Evolutionary conservation across 768 basidiomycete species (phyloP).

Genomic region (Podaxis mareebaensis): DNA sequence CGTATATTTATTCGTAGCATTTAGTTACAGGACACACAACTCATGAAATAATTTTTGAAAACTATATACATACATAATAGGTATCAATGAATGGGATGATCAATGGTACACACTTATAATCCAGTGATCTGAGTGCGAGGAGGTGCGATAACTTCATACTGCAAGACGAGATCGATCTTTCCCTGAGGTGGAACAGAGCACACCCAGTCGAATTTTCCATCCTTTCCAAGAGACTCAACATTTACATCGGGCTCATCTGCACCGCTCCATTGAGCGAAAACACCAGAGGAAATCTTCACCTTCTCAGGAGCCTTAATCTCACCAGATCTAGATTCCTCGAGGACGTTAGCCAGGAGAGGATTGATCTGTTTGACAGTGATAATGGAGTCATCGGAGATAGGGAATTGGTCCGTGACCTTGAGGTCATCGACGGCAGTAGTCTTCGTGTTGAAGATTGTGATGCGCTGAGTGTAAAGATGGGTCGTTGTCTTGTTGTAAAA

Average conservation of each 20-base stretch:
- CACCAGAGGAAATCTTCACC: conserved; percentile 27
- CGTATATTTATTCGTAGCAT: too few relatives aligned
- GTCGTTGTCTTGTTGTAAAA: conserved; percentile 35
- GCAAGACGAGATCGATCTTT: conserved; percentile 35
- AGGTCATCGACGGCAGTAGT: conserved; percentile 29
- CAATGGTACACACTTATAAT: conserved; percentile 5
- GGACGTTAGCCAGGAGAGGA: conserved; percentile 22
- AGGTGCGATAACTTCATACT: conserved; percentile 39
- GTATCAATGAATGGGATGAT: background rate
- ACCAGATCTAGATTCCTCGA: conserved; percentile 14
- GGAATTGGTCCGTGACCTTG: conserved; percentile 41
- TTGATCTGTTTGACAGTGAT: conserved; percentile 43
- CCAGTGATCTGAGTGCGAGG: conserved; percentile 23
- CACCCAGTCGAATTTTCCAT: conserved; percentile 36
- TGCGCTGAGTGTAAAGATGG: conserved; percentile 36
- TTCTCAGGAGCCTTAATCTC: conserved; percentile 19
- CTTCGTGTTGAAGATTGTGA: conserved; percentile 44
- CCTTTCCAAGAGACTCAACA: conserved; percentile 27
- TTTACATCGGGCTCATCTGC: conserved; percentile 32
- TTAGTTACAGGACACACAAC: too few relatives aligned
- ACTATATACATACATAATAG: background rate
- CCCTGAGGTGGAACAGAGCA: conserved; percentile 31
- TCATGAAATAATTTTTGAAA: too few relatives aligned
- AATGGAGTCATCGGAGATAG: conserved; percentile 36
- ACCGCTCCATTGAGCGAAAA: conserved; percentile 40